These are phyloP conservation scores for Cutaneotrichosporon cutaneum DNA, from an alignment of 1,284 basidiomycete species.

Conservation along the genomic window DNA sequence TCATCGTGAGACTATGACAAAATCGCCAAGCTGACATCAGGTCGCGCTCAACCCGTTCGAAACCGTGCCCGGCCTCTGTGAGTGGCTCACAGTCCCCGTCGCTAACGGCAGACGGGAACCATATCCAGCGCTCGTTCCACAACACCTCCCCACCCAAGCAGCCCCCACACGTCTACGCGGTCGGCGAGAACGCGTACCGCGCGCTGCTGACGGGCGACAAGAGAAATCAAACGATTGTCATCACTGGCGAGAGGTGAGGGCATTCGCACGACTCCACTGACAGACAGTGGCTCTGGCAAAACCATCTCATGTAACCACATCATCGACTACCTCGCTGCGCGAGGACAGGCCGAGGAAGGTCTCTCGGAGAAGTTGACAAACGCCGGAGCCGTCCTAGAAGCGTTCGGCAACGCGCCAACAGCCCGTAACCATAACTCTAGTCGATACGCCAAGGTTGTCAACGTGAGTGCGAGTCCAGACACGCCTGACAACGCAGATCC, in stretches of 20 bases:
- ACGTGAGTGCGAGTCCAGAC: slow-evolving; percentile 3
- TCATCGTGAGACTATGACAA: slow-evolving; percentile 14
- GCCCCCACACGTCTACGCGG: slow-evolving; percentile 24
- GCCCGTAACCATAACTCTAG: slow-evolving; percentile 25
- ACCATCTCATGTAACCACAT: slow-evolving; percentile 26
- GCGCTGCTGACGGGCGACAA: slow-evolving; percentile 13
- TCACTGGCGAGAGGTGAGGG: slow-evolving; percentile 26
- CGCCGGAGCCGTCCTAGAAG: slow-evolving; percentile 22
- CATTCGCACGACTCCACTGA: background rate
- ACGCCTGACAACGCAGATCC: slow-evolving; percentile 17
- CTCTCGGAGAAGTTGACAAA: slow-evolving; percentile 20
- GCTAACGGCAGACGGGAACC: slow-evolving; percentile 15
- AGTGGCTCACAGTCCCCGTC: background rate
- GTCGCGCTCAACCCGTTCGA: slow-evolving; percentile 25
- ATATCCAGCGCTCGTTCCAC: slow-evolving; percentile 18
- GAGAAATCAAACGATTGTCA: slow-evolving; percentile 25
- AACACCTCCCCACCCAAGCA: slow-evolving; percentile 15
- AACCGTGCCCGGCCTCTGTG: slow-evolving; percentile 20
- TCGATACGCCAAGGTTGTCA: slow-evolving; percentile 28
- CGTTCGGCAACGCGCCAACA: slow-evolving; percentile 27
- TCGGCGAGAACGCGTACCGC: slow-evolving; percentile 23
- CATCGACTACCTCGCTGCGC: slow-evolving; percentile 23
- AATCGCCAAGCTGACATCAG: slow-evolving; percentile 8
- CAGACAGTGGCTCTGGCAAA: slow-evolving; percentile 22
- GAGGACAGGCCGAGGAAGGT: slow-evolving; percentile 14